Base-by-base conservation (phyloP, 176 grass and related monocot genomes). In the Avena insularis region DNA sequence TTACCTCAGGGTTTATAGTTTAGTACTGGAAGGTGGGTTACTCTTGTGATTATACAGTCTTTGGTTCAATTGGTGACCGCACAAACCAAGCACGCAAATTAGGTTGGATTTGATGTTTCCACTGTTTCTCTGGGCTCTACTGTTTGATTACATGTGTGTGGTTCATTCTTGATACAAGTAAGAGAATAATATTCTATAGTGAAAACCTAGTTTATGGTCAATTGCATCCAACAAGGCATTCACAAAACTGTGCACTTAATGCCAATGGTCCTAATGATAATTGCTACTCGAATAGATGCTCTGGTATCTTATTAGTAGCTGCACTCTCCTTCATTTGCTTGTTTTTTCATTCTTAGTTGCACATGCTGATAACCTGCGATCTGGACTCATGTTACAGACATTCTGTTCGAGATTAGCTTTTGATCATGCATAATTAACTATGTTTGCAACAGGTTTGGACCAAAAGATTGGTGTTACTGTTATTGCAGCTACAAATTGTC, bases 401-500 rank as follows among this genome's bases (percentile, higher is more conserved):
- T 43, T 77, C 50, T 36, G 15, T 33, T 56, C 8, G 2, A 2
- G 15, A 27, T 33, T 71, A 23, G 31, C 33, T 40, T 63, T 85
- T 65, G 8, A 54, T 31, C 11, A 38, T 80, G 67, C 38, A 56
- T 68, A 85, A 25, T 81, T 86, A 82, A 54, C 12, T 82, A 80
- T 86, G 15, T 10, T 78, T 66, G 79, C 60, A 85, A 92, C 84
- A 98, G 96, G 93, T 88, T 92, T 98, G 90, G 89, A 94, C 58
- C 74, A 90, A 79, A 92, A 77, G 84, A 87, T 72, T 74, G 93
- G 92, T 12, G 79, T 96, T 68, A 94, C 89, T 80, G 92, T 96
- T 86, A 95, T 98, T 86, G 96, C 91, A 81, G 96, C 96, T 86
- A 95, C 96, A 54, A 98, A 98, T 80, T 92, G 93, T 36, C 96